These are phyloP conservation scores for Linnemannia schmuckeri DNA, from an alignment of 192 early-diverging fungal genomes.

Conservation along the genomic window DNA sequence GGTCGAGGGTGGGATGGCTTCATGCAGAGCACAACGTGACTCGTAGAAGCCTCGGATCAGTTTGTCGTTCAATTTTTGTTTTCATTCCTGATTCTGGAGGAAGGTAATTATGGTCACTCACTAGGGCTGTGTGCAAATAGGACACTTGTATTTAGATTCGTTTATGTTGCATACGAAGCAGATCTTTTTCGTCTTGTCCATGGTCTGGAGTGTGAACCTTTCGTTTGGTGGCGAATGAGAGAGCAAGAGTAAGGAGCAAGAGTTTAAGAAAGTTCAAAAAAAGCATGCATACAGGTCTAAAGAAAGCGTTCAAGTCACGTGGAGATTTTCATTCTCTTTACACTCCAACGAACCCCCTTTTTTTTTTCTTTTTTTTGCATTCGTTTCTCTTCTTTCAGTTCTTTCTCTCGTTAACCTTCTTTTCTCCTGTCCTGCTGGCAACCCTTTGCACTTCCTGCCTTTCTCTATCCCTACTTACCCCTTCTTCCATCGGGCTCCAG, in stretches of 20 bases:
- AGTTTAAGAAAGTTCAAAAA: too few relatives aligned
- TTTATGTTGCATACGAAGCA: slow-evolving; percentile 45
- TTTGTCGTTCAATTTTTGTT: not conserved
- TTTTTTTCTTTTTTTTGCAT: not conserved
- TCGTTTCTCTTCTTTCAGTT: not conserved
- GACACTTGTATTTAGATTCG: slow-evolving; percentile 52
- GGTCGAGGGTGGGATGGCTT: not conserved
- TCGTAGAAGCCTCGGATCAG: not conserved
- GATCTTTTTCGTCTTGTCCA: slow-evolving; percentile 55
- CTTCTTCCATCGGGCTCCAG: not conserved
- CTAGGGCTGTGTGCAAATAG: slow-evolving; percentile 49
- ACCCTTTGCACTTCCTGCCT: too few relatives aligned
- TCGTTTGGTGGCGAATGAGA: not conserved
- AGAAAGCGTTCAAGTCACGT: too few relatives aligned
- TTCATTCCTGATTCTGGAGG: too few relatives aligned
- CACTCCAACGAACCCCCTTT: not conserved
- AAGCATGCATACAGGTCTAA: too few relatives aligned
- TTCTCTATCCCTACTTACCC: not conserved
- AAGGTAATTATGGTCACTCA: slow-evolving; percentile 1
- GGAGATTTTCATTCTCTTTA: too few relatives aligned
- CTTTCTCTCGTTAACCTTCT: not conserved
- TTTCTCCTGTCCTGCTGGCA: not conserved
- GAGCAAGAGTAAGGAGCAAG: not conserved
- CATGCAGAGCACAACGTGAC: not conserved
- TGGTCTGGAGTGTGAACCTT: not conserved